Conservation (phyloP, 1,139 yeast species). For the Blastobotrys malaysiensis region DNA sequence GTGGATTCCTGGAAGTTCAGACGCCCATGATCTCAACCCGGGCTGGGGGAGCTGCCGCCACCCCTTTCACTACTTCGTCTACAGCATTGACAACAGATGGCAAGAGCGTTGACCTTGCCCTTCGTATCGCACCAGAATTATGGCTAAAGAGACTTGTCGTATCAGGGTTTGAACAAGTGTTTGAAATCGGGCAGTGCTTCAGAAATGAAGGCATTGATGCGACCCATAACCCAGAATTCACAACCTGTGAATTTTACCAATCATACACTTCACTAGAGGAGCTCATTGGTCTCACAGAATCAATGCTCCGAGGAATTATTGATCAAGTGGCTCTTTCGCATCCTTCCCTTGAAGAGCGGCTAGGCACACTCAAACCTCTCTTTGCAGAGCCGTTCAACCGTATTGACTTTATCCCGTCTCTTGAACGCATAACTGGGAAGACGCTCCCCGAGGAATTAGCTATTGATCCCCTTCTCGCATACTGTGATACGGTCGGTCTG, state of each 20-base stretch:
- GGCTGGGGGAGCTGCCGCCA: constrained; percentile 87
- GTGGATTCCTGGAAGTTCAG: constrained; percentile 73
- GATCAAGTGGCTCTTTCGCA: constrained; percentile 15
- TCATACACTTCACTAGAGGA: constrained; percentile 55
- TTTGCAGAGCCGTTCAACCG: constrained; percentile 20
- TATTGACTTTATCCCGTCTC: constrained; percentile 47
- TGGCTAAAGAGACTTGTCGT: constrained; percentile 95
- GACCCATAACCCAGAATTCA: constrained; percentile 98
- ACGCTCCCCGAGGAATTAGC: constrained; percentile 38
- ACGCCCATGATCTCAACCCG: constrained; percentile 72
- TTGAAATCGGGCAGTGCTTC: constrained; percentile 98
- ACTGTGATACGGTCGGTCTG: not conserved
- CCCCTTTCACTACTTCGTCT: constrained; percentile 63
- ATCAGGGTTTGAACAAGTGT: constrained; percentile 97
- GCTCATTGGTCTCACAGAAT: constrained; percentile 60
- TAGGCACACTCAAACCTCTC: not conserved
- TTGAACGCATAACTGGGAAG: constrained; percentile 41
- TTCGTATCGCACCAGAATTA: constrained; percentile 93
- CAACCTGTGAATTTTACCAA: constrained; percentile 95
- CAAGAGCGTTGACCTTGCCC: constrained; percentile 39
- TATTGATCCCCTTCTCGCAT: constrained; percentile 10
- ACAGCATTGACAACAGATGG: constrained; percentile 39
- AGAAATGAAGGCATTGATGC: constrained; percentile 98
- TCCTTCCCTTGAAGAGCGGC: not conserved
- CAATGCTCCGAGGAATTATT: constrained; percentile 43